A percentile compares a stretch with the other conserved stretches of the same genome.
Evolutionary conservation across 768 basidiomycete genomes (phyloP).

Genomic region (Chalciporus sphaerocephalus): DNA sequence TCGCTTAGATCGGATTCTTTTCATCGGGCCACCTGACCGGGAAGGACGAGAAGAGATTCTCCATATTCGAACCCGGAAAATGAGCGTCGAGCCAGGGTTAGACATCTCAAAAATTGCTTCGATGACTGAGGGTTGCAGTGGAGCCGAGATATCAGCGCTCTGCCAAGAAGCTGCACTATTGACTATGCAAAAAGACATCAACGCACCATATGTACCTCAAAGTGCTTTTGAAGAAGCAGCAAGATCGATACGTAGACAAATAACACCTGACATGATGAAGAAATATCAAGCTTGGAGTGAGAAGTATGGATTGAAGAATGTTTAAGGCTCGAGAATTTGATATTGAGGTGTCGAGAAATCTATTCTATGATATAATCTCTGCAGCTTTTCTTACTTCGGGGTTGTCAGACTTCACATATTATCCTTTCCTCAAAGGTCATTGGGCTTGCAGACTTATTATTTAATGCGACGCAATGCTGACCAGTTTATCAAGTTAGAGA

Average conservation of each 20-base stretch:
- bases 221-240: slow-evolving; percentile 74
- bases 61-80: slow-evolving; percentile 65
- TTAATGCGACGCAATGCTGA: too few species aligned
- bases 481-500: too few species aligned
- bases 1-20: slow-evolving; percentile 88
- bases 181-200: slow-evolving; percentile 85
- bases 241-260: slow-evolving; percentile 65
- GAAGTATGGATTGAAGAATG: slow-evolving; percentile 21
- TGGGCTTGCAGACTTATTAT: too few species aligned
- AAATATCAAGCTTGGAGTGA: slow-evolving; percentile 72
- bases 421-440: too few species aligned
- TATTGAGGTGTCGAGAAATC: background rate
- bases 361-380: background rate
- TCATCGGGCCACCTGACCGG: slow-evolving; percentile 88
- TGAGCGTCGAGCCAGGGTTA: slow-evolving; percentile 74
- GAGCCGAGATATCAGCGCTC: slow-evolving; percentile 86
- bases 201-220: slow-evolving; percentile 69
- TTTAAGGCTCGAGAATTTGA: slow-evolving; percentile 4
- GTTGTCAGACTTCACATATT: too few species aligned
- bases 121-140: slow-evolving; percentile 89
- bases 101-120: slow-evolving; percentile 63
- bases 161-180: slow-evolving; percentile 95
- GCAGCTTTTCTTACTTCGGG: background rate
- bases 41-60: slow-evolving; percentile 81
- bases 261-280: slow-evolving; percentile 73